phyloP scores from a whole-genome alignment of 345 rosid genomes.

The Gossypium anomalum region DNA sequence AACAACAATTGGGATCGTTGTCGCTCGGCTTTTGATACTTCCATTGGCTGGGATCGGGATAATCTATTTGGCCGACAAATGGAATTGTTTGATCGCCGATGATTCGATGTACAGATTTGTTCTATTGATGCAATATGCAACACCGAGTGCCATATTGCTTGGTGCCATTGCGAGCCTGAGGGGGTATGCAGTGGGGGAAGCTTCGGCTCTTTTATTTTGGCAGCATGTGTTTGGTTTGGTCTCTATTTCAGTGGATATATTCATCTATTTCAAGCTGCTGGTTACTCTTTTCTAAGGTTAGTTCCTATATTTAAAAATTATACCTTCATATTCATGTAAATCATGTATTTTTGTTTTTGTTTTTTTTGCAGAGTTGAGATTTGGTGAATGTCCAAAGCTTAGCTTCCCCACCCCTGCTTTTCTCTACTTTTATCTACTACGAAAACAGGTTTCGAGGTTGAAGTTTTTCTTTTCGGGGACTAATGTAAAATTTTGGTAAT shows the following conservation, averaged over 20 bases:
- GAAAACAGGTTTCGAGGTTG: too few species aligned
- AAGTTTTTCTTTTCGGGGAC: too few species aligned
- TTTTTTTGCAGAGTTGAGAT: too few species aligned
- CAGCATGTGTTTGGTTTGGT: constrained; percentile 32
- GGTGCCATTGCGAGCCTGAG: constrained; percentile 32
- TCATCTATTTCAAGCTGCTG: constrained; percentile 27
- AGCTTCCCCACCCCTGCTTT: too few species aligned
- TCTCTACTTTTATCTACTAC: too few species aligned
- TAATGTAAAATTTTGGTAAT: too few species aligned
- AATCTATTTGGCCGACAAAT: constrained; percentile 26
- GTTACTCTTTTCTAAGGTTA: constrained; percentile 1
- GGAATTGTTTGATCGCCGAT: constrained; percentile 25
- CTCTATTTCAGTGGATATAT: constrained; percentile 20
- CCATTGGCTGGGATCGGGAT: constrained; percentile 39
- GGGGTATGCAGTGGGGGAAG: constrained; percentile 31
- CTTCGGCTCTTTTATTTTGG: constrained; percentile 34
- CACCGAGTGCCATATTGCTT: constrained; percentile 37
- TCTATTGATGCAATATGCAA: constrained; percentile 40
- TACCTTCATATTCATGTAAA: too few species aligned
- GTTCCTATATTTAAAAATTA: too few species aligned
- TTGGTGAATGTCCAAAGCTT: too few species aligned
- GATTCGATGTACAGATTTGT: constrained; percentile 36
- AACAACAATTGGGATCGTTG: constrained; percentile 39
- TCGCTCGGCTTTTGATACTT: constrained; percentile 40
- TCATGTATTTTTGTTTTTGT: too few species aligned